phyloP scores from a whole-genome alignment of 2,329 filamentous ascomycete genomes.

The Ceratocystis papillata region DNA sequence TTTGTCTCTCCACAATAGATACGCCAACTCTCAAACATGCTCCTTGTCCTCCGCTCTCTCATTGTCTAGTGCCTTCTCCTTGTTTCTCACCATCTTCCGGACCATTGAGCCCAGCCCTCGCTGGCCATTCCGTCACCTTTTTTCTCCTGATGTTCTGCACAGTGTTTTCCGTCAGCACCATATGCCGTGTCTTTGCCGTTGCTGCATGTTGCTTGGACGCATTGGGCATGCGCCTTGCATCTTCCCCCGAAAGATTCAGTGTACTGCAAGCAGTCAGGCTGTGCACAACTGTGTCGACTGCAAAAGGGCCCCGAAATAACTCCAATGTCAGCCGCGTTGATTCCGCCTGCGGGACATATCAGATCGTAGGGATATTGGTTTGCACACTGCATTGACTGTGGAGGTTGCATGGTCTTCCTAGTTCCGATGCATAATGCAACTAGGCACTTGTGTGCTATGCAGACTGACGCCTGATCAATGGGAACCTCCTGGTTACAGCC shows the following conservation, averaged over 20 bases:
- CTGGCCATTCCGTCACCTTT: not conserved
- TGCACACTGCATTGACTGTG: not conserved
- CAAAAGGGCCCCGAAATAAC: conserved; percentile 11
- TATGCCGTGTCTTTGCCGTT: not conserved
- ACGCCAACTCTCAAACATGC: too few relatives aligned
- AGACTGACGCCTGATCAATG: conserved; percentile 8
- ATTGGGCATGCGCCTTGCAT: not conserved
- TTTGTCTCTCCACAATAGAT: too few relatives aligned
- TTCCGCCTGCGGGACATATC: not conserved
- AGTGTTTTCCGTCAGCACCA: conserved; percentile 8
- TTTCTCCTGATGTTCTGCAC: not conserved
- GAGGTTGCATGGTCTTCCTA: not conserved
- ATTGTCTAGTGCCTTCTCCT: not conserved
- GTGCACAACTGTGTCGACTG: not conserved
- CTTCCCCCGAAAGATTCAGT: not conserved
- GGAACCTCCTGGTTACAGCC: conserved; percentile 2
- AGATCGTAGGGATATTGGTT: not conserved
- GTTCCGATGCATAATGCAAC: conserved; percentile 16
- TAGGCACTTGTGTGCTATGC: conserved; percentile 20
- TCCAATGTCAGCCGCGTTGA: not conserved
- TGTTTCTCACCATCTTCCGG: conserved; percentile 10
- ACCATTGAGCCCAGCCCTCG: conserved; percentile 14
- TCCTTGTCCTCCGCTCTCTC: too few relatives aligned
- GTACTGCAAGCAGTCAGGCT: conserved; percentile 9
- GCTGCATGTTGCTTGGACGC: not conserved